Base-by-base conservation (phyloP, 2,329 filamentous ascomycete genomes). In the Fusarium tanahbumbuense region DNA sequence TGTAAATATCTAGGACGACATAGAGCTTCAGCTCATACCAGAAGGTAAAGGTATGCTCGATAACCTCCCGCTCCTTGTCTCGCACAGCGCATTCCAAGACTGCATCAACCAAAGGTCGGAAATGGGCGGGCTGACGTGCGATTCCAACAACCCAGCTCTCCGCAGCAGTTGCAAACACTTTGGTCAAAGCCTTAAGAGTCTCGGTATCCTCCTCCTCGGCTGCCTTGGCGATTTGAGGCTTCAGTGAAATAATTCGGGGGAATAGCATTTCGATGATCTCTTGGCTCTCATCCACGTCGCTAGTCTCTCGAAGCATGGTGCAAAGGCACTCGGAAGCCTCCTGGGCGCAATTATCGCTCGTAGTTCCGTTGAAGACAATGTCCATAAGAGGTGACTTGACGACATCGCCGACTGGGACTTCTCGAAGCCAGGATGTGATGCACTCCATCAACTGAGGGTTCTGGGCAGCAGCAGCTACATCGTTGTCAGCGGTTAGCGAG, bases 1-100 rank as follows among this genome's bases (percentile, higher is more conserved):
- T 92, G 78, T 98, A 99, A 72, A 91, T 91, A 37, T 98, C 95
- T 56, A 99, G 81, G 3, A 94, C 94, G 49, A 99, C 86, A 78
- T 97, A 98, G 79, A 98, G 94, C 84, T 99, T 99, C 48, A 99
- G 87, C 78, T 99, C 96, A 78, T 97, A 98, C 96, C 96, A 99
- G 83, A 99, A 98, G 72, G 89, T 90, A 81, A 99, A 99, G 0
- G 97, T 99, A 75, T 96, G 90, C 56, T 93, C 93, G 68, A 99
- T 94, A 7, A 94, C 93, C 72, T 99, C 96, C 67, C 92, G 89
- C 56, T 98, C 95, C 78, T 90, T 90, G 79, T 99, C 96, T 72
- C 92, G 88, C 13, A 92, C 89, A 65, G 93, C 94, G 76, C 94
- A 97, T 81, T 98, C 94, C n/a, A 98, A 86, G 18, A 99, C 90